phyloP scores from a whole-genome alignment of 2,329 filamentous ascomycete species.

The Curvularia verruculosa region DNA sequence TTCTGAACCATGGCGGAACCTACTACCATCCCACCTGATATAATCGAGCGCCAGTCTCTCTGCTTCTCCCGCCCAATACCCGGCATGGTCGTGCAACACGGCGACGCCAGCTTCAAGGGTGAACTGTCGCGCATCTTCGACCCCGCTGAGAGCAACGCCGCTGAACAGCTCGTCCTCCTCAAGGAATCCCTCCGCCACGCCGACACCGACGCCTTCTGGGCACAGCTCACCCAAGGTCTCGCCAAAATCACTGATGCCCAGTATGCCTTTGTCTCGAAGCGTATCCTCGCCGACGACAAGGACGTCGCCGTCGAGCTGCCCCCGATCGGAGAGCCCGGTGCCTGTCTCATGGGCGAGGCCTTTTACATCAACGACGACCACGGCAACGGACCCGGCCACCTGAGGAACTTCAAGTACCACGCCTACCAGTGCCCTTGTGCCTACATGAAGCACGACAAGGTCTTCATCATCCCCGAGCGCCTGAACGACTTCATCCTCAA shows the following conservation, averaged over 20 bases:
- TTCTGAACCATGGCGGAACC: conserved; percentile 39
- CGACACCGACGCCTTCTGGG: conserved; percentile 68
- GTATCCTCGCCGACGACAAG: conserved; percentile 65
- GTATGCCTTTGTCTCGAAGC: conserved; percentile 71
- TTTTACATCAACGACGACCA: conserved; percentile 70
- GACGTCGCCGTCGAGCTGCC: conserved; percentile 65
- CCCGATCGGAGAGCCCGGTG: conserved; percentile 64
- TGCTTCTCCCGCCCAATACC: conserved; percentile 51
- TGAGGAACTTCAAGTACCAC: conserved; percentile 68
- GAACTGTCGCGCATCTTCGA: conserved; percentile 42
- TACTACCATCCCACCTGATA: conserved; percentile 44
- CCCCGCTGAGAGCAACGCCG: conserved; percentile 63
- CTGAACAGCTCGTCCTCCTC: conserved; percentile 64
- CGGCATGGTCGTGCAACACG: conserved; percentile 53
- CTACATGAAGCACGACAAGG: conserved; percentile 74
- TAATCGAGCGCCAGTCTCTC: conserved; percentile 52
- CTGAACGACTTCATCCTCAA: conserved; percentile 64
- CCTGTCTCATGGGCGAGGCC: conserved; percentile 68
- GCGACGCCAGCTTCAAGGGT: conserved; percentile 53
- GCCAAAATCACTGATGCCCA: conserved; percentile 68
- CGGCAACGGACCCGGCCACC: conserved; percentile 55
- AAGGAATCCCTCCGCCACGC: conserved; percentile 62
- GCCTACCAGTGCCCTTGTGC: conserved; percentile 69
- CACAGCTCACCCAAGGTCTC: conserved; percentile 66
- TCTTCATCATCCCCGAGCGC: conserved; percentile 69